Evolutionary conservation across 2,329 filamentous ascomycete genomes (phyloP), one percentile per base, ranked within the genome.

Genomic region (Pezicula rhizophila): DNA sequence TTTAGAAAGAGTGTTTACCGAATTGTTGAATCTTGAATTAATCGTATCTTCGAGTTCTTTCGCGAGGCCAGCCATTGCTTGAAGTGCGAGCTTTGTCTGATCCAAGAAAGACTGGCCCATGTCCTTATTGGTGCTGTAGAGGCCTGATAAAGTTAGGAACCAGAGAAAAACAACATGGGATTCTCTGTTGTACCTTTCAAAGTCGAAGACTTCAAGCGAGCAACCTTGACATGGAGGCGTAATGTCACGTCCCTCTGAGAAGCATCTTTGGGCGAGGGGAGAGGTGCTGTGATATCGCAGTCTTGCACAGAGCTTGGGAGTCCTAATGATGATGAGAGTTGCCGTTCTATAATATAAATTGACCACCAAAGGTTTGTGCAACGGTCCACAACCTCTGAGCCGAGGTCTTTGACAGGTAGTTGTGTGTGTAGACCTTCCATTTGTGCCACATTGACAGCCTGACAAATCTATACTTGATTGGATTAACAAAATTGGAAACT

Each of bases 351-450:
- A 15, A 67, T 67, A 34, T 70, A 70, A 5, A 69, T 39, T 0
- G 66, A 67, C 66, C 68, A 69, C 68, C 68, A 71, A 2, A 70
- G 53, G 48, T 65, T 63, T 0, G 66, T 64, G 40, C 66, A 70
- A 0, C 59, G 57, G 0, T 56, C 51, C 0, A 68, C 60, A 0
- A 61, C 66, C 11, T 58, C 57, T 4, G 43, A 25, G 0, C 67
- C 68, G 0, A 71, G 60, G 23, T 65, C 66, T 2, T 60, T 56
- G 23, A 69, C 68, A 0, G 68, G 67, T 0, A 71, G 58, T 18
- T 69, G 60, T 0, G 68, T 70, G 28, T 71, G 69, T 2, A 71
- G 17, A 0, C 69, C 68, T 50, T 70, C 68, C 1, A 70, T n/a
- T 12, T 70, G 68, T 2, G 69, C 69, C 2, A 70, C 69, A 3